Percentiles rank a stretch among this genome's conserved stretches.
Conservation (phyloP, 2,329 filamentous ascomycete genomes). For the Colletotrichum aenigma region DNA sequence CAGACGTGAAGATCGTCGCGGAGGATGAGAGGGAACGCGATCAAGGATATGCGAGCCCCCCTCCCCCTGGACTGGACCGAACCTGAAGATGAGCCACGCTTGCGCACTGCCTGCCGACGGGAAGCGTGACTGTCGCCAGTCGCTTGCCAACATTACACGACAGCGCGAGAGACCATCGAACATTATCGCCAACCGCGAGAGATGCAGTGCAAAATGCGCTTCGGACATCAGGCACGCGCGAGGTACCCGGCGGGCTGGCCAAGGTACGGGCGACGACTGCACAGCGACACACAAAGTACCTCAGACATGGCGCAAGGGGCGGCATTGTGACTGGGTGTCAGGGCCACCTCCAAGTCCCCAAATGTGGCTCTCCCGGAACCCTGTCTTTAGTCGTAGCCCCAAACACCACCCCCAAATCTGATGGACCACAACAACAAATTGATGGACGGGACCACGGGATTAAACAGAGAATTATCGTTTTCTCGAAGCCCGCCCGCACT, state of each 20-base stretch:
- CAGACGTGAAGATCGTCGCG: neutral
- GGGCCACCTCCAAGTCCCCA: slow-evolving; percentile 15
- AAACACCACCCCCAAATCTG: slow-evolving; percentile 13
- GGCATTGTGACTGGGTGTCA: slow-evolving; percentile 16
- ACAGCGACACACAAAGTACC: neutral
- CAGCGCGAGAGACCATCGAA: neutral
- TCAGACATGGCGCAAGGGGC: slow-evolving; percentile 16
- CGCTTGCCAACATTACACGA: neutral
- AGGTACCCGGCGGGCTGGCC: neutral
- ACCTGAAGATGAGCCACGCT: neutral
- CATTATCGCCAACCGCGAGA: neutral
- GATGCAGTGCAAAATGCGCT: neutral
- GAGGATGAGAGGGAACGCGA: neutral
- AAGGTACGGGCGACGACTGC: neutral
- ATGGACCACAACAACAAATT: slow-evolving; percentile 19
- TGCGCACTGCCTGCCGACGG: neutral
- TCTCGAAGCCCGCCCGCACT: slow-evolving; percentile 12
- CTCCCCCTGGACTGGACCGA: neutral
- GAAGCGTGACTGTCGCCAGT: neutral
- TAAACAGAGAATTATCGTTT: slow-evolving; percentile 16
- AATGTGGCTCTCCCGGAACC: slow-evolving; percentile 17
- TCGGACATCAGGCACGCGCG: neutral
- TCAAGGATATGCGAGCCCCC: neutral
- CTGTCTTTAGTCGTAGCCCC: slow-evolving; percentile 14
- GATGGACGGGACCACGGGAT: slow-evolving; percentile 12